These are phyloP conservation scores for Cladosporium sp. DNA, from an alignment of 2,329 filamentous ascomycete species.

Conservation along the genomic window DNA sequence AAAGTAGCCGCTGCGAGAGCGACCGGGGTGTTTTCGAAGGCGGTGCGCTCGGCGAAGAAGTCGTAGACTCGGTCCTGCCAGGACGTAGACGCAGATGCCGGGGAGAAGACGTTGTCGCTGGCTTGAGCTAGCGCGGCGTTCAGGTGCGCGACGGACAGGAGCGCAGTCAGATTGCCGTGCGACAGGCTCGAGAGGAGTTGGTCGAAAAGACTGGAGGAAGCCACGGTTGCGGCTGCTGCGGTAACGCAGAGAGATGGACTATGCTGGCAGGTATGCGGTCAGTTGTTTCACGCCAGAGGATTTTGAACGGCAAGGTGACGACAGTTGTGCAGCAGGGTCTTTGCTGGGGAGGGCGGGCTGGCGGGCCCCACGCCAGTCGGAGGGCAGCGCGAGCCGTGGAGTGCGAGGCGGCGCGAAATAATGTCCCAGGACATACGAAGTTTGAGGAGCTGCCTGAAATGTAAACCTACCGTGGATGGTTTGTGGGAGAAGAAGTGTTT, in stretches of 20 bases:
- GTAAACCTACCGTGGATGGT: too few species aligned
- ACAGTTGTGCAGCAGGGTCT: slow-evolving; percentile 1
- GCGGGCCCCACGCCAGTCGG: not conserved
- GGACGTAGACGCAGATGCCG: not conserved
- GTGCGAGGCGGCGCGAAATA: too few species aligned
- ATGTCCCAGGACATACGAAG: too few species aligned
- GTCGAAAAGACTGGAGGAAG: slow-evolving; percentile 20
- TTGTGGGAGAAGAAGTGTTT: too few species aligned
- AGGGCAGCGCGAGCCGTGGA: too few species aligned
- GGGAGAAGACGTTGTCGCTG: slow-evolving; percentile 11
- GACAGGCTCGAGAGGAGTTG: slow-evolving; percentile 15
- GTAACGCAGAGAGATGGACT: slow-evolving; percentile 10
- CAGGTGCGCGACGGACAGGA: slow-evolving; percentile 13
- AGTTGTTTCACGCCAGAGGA: slow-evolving; percentile 2
- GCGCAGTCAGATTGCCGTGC: slow-evolving; percentile 13
- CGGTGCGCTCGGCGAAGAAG: slow-evolving; percentile 21
- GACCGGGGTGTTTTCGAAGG: slow-evolving; percentile 28
- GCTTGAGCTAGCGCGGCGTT: slow-evolving; percentile 16
- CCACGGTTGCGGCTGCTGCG: slow-evolving; percentile 21
- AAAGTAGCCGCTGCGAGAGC: slow-evolving; percentile 31
- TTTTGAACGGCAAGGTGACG: slow-evolving; percentile 4
- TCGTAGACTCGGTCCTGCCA: slow-evolving; percentile 17
- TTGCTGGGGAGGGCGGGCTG: not conserved
- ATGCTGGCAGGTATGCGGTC: slow-evolving; percentile 8
- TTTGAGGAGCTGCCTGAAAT: too few species aligned